Percentiles rank a stretch among this genome's conserved stretches.
phyloP scores from a whole-genome alignment of 306 rosid genomes.

The Albizia julibrissin region DNA sequence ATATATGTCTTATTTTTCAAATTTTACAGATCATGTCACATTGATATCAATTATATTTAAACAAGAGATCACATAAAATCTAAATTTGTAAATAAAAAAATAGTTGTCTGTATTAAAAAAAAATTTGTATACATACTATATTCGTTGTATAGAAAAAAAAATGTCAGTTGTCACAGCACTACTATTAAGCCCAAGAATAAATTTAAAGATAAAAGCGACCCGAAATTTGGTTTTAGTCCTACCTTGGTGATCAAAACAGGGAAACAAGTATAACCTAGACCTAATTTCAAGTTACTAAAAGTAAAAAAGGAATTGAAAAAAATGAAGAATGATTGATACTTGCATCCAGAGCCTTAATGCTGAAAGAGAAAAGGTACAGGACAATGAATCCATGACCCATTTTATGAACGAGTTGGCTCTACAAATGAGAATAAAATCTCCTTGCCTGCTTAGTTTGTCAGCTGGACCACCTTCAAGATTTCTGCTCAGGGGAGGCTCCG shows the following conservation, averaged over 20 bases:
- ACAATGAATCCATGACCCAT: conserved; percentile 26
- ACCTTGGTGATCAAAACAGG: neutral
- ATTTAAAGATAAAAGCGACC: too few relatives aligned
- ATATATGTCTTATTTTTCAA: too few relatives aligned
- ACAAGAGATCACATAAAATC: too few relatives aligned
- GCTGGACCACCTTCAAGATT: conserved; percentile 25
- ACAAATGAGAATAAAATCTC: neutral
- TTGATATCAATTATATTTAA: too few relatives aligned
- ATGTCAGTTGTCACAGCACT: too few relatives aligned
- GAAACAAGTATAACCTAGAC: conserved; percentile 5
- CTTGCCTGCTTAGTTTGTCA: neutral
- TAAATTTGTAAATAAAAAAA: too few relatives aligned
- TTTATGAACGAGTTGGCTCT: conserved; percentile 24
- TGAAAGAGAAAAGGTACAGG: neutral
- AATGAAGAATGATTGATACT: neutral
- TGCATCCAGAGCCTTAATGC: conserved; percentile 14
- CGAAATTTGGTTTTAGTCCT: neutral
- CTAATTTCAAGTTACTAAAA: neutral
- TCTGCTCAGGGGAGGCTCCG: conserved; percentile 42
- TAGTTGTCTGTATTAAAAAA: too few relatives aligned
- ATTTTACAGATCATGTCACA: too few relatives aligned
- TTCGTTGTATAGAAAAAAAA: too few relatives aligned
- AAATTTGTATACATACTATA: too few relatives aligned
- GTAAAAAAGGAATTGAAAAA: neutral
- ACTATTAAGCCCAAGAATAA: too few relatives aligned